phyloP scores from a whole-genome alignment of 495 filamentous ascomycete genomes.

The Neurospora intermedia region DNA sequence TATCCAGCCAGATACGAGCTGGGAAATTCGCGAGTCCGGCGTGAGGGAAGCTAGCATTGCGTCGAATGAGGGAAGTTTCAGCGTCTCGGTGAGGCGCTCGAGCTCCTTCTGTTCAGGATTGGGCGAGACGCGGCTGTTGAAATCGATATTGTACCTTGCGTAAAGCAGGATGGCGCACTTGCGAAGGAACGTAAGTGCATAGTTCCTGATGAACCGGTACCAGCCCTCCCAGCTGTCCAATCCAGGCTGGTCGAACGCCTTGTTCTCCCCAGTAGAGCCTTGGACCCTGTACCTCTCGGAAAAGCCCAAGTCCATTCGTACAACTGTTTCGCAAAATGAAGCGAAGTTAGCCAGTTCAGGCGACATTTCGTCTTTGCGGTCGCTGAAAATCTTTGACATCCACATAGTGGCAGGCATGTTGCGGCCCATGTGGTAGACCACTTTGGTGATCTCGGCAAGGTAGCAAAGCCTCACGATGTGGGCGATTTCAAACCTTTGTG shows the following conservation, averaged over 20 bases:
- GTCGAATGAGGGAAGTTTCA: constrained; percentile 69
- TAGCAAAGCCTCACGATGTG: constrained; percentile 86
- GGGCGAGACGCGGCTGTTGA: constrained; percentile 60
- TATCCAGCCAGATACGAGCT: constrained; percentile 70
- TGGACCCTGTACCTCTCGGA: constrained; percentile 1
- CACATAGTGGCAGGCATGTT: constrained; percentile 29
- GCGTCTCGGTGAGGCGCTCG: constrained; percentile 61
- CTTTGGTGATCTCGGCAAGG: constrained; percentile 81
- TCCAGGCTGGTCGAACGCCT: constrained; percentile 32
- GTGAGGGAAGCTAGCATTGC: constrained; percentile 53
- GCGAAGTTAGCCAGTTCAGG: constrained; percentile 32
- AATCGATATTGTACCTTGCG: constrained; percentile 79
- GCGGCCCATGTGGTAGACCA: constrained; percentile 42
- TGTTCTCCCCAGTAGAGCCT: constrained; percentile 19
- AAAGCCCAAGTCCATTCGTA: constrained; percentile 19
- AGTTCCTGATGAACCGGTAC: constrained; percentile 52
- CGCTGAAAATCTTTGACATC: constrained; percentile 24
- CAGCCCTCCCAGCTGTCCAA: constrained; percentile 30
- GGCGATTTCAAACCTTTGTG: constrained; percentile 56
- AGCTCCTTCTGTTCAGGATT: constrained; percentile 63
- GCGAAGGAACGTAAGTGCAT: constrained; percentile 80
- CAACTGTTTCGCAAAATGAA: constrained; percentile 30
- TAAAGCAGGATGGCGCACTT: constrained; percentile 77
- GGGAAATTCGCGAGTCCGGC: constrained; percentile 24
- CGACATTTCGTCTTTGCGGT: constrained; percentile 19